Percentiles rank a stretch among this genome's conserved stretches.
Evolutionary conservation across 139 green algal genomes (phyloP).

Genomic region (Parachlorella kessleri): DNA sequence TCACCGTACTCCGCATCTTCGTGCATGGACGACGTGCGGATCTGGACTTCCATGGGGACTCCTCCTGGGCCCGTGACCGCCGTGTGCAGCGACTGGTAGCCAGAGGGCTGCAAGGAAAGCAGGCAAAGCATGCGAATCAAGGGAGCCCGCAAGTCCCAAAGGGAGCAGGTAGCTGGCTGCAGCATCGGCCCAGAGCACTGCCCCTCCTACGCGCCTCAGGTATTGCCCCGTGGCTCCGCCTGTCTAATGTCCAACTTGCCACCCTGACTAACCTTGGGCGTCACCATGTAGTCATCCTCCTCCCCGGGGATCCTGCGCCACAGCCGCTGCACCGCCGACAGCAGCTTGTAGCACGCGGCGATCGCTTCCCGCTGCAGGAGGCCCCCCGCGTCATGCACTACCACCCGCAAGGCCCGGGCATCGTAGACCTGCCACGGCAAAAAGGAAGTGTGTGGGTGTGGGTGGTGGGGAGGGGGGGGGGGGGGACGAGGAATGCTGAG

Average conservation of each 20-base stretch:
- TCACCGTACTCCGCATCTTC: conserved; percentile 80
- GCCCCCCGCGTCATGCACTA: conserved; percentile 85
- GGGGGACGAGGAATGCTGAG: no score
- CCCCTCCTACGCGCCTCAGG: no score
- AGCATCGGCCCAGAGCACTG: no score
- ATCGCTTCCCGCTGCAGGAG: conserved; percentile 30
- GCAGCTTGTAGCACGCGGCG: conserved; percentile 81
- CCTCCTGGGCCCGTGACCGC: conserved; percentile 70
- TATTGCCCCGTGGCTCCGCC: no score
- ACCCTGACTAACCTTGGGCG: conserved; percentile 75
- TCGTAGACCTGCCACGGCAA: conserved; percentile 92
- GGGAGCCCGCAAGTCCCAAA: no score
- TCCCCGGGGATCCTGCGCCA: conserved; percentile 78
- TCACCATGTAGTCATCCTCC: conserved; percentile 91
- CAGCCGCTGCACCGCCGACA: conserved; percentile 81
- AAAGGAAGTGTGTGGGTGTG: no score
- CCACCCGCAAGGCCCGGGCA: conserved; percentile 83
- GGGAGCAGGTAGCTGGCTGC: no score
- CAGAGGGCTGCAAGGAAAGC: conserved; percentile 39
- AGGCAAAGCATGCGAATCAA: no score
- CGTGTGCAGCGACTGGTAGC: conserved; percentile 90
- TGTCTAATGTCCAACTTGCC: no score
- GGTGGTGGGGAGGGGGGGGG: no score
- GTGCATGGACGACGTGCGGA: conserved; percentile 76
- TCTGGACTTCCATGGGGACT: conserved; percentile 80